phyloP scores from a whole-genome alignment of 1,284 basidiomycete species.

The Laetiporus sulphureus region DNA sequence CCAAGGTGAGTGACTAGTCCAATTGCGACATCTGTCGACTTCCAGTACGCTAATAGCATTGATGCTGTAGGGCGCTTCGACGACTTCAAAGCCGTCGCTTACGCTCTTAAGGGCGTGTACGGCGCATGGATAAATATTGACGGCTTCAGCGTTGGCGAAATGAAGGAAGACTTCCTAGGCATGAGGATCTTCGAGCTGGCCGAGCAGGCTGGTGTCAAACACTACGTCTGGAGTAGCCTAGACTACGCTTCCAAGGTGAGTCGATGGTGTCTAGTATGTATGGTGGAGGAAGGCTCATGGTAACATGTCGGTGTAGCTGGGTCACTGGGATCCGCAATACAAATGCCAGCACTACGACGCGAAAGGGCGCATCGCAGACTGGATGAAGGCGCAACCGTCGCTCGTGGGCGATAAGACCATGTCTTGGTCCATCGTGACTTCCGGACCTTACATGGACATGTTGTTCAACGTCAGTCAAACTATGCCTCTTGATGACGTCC shows the following conservation, averaged over 20 bases:
- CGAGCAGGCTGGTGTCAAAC: conserved; percentile 30
- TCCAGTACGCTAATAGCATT: too few species aligned
- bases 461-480: conserved; percentile 24
- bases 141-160: conserved; percentile 36
- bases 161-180: conserved; percentile 33
- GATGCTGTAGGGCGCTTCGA: conserved; percentile 14
- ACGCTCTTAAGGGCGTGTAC: conserved; percentile 34
- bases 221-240: conserved; percentile 40
- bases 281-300: not conserved
- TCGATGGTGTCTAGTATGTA: not conserved
- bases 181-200: conserved; percentile 40
- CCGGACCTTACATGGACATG: conserved; percentile 31
- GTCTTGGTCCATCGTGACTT: conserved; percentile 25
- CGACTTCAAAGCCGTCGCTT: conserved; percentile 24
- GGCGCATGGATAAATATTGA: conserved; percentile 41
- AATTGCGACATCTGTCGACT: too few species aligned
- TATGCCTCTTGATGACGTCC: too few species aligned
- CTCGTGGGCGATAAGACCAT: conserved; percentile 17
- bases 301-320: conserved; percentile 17
- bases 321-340: conserved; percentile 29
- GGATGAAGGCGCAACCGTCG: conserved; percentile 13
- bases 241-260: conserved; percentile 39
- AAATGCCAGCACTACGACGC: conserved; percentile 12
- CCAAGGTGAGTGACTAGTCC: conserved; percentile 30
- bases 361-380: conserved; percentile 15